phyloP scores from a whole-genome alignment of 805 yeast species.

The Pichia californica region DNA sequence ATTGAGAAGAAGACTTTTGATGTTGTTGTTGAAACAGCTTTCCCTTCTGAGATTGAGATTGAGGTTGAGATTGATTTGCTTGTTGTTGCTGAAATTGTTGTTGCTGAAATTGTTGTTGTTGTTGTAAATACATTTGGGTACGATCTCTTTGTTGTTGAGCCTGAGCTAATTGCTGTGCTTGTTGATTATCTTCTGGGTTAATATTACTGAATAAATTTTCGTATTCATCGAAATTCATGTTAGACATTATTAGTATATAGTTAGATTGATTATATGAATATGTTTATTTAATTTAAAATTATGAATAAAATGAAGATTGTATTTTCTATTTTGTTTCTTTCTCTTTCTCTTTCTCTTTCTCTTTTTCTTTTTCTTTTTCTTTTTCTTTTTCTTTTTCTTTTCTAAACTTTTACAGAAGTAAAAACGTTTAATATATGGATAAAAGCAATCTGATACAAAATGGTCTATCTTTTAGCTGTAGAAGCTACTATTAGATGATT shows the following conservation, averaged over 20 bases:
- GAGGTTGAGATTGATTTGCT: background rate
- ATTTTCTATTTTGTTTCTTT: no score
- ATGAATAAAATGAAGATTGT: background rate
- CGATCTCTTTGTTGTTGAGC: constrained; percentile 1
- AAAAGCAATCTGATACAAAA: no score
- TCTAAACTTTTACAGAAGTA: no score
- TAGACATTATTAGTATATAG: background rate
- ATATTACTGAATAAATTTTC: constrained; percentile 7
- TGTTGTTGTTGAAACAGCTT: constrained; percentile 2
- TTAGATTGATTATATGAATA: no score
- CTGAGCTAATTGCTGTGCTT: background rate
- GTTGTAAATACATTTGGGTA: background rate
- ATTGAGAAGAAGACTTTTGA: background rate
- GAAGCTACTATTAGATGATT: no score
- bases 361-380: no score
- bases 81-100: constrained; percentile 10
- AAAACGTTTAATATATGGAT: no score
- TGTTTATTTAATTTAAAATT: background rate
- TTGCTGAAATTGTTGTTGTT: constrained; percentile 6
- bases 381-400: no score
- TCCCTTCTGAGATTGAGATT: no score
- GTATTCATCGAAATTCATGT: constrained; percentile 11
- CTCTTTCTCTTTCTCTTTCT: no score
- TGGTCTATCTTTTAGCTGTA: no score
- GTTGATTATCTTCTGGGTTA: background rate